Conservation (phyloP, 1,284 basidiomycete genomes). For the Ceratobasidium sp. region DNA sequence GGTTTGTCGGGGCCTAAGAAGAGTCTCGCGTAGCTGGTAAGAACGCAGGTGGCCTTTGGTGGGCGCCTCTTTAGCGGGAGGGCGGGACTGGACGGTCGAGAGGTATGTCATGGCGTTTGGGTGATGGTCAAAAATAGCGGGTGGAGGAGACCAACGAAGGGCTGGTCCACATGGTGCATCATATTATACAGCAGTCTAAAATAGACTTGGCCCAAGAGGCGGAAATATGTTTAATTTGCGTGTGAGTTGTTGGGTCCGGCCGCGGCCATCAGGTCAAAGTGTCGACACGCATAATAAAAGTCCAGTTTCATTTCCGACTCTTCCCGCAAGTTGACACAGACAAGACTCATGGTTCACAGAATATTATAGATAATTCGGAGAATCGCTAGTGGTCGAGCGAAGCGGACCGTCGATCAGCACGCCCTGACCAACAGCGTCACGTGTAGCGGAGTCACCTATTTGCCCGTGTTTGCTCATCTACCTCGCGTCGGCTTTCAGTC, state of each 20-base stretch:
- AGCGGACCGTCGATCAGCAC: neutral
- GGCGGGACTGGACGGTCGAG: neutral
- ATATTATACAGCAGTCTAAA: neutral
- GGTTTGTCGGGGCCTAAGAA: slow-evolving; percentile 1
- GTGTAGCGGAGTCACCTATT: neutral
- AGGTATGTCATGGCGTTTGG: neutral
- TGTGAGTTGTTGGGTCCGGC: neutral
- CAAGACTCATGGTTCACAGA: no score
- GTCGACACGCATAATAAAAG: no score
- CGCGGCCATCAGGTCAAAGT: neutral
- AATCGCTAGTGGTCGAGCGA: neutral
- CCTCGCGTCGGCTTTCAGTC: neutral
- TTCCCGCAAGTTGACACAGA: neutral
- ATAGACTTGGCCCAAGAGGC: neutral
- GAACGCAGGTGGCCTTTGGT: neutral
- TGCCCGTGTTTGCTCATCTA: neutral
- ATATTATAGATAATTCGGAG: no score
- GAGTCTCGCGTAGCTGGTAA: neutral
- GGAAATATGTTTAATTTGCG: neutral
- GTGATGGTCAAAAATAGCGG: neutral
- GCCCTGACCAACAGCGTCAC: neutral
- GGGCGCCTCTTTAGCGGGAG: neutral
- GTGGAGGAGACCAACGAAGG: neutral
- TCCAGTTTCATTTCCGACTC: neutral
- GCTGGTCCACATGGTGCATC: neutral